phyloP scores from a whole-genome alignment of 768 basidiomycete species.

The Serendipita sp. region DNA sequence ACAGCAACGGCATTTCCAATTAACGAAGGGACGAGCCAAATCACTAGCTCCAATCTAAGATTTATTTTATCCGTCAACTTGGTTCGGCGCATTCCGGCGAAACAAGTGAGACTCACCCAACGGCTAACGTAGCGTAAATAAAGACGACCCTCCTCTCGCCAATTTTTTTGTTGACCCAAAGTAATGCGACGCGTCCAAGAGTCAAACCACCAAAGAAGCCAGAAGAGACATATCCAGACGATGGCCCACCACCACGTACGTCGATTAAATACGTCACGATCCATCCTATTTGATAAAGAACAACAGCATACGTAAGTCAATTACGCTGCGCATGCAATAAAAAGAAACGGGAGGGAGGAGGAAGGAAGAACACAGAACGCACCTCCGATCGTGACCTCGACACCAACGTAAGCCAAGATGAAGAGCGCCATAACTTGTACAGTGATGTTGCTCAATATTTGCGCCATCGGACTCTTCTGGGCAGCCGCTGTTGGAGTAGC shows the following conservation, averaged over 20 bases:
- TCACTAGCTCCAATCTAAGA: constrained; percentile 35
- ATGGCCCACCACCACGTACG: constrained; percentile 17
- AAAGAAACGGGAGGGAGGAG: background rate
- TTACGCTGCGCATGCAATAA: too few species aligned
- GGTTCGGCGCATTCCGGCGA: too few species aligned
- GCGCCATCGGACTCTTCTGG: constrained; percentile 16
- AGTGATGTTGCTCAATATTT: constrained; percentile 35
- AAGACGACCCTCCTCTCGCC: constrained; percentile 22
- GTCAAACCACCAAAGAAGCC: constrained; percentile 19
- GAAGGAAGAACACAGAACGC: background rate
- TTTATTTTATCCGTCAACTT: too few species aligned
- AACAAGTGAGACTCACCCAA: constrained; percentile 13
- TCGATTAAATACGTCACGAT: constrained; percentile 18
- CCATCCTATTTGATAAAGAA: constrained; percentile 13
- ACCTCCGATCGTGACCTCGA: constrained; percentile 42
- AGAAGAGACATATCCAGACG: constrained; percentile 19
- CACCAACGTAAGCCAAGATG: constrained; percentile 50
- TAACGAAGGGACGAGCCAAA: constrained; percentile 40
- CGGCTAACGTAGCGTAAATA: constrained; percentile 20
- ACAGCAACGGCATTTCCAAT: constrained; percentile 49
- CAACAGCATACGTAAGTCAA: background rate
- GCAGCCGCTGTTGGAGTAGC: background rate
- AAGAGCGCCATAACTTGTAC: constrained; percentile 52
- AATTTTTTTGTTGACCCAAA: constrained; percentile 17
- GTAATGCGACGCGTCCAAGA: constrained; percentile 17